phyloP scores from a whole-genome alignment of 257 asterid genomes.

The Leptodermis oblonga region DNA sequence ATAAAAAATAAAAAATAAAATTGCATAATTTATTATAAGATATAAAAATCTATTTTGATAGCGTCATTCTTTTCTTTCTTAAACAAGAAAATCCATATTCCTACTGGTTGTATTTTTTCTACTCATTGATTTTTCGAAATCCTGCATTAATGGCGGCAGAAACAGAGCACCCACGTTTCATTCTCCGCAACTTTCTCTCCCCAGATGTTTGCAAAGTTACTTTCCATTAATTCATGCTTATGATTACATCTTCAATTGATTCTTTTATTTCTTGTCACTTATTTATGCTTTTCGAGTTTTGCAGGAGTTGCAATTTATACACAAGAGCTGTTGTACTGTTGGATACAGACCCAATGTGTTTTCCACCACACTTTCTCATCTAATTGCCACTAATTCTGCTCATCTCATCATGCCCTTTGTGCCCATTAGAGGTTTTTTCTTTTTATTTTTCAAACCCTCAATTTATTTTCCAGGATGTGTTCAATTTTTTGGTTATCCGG shows the following conservation, averaged over 20 bases:
- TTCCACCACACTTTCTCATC: slow-evolving; percentile 89
- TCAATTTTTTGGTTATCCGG: neutral
- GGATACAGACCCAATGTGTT: slow-evolving; percentile 91
- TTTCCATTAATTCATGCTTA: neutral
- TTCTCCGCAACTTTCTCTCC: slow-evolving; percentile 31
- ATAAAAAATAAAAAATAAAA: too few relatives aligned
- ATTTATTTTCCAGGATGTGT: neutral
- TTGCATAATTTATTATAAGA: too few relatives aligned
- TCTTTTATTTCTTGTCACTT: neutral
- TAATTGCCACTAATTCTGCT: slow-evolving; percentile 70
- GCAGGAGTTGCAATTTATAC: slow-evolving; percentile 85
- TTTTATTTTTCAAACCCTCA: neutral
- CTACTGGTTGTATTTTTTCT: too few relatives aligned
- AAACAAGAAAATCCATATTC: too few relatives aligned
- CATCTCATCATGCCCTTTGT: slow-evolving; percentile 77
- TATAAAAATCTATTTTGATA: too few relatives aligned
- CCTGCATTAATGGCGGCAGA: slow-evolving; percentile 13
- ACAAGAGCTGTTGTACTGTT: slow-evolving; percentile 78
- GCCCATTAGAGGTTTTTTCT: slow-evolving; percentile 61
- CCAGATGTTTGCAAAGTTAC: slow-evolving; percentile 30
- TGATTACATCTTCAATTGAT: neutral
- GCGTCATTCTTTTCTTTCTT: too few relatives aligned
- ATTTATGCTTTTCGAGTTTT: neutral
- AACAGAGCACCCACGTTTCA: slow-evolving; percentile 30
- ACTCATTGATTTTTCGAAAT: too few relatives aligned